These are phyloP conservation scores for Polyporus tsugae DNA, from an alignment of 1,284 basidiomycete genomes.

Conservation along the genomic window DNA sequence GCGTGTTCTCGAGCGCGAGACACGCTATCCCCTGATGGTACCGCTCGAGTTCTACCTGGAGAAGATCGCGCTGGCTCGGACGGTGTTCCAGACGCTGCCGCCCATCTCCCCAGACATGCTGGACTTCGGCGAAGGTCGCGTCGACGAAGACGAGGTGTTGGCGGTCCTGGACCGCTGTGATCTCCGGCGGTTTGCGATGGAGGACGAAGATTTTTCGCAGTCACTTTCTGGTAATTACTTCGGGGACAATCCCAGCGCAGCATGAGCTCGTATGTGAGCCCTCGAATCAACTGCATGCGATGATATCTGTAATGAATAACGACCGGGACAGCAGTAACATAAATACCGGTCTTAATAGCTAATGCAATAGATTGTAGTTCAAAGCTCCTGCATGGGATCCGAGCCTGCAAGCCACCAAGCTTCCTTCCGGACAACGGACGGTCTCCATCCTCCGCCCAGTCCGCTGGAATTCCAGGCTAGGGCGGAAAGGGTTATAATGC, in stretches of 20 bases:
- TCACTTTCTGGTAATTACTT: slow-evolving; percentile 71
- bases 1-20: slow-evolving; percentile 64
- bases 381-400: neutral
- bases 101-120: slow-evolving; percentile 55
- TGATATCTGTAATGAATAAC: neutral
- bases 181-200: slow-evolving; percentile 52
- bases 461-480: neutral
- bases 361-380: neutral
- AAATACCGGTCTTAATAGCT: neutral
- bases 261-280: slow-evolving; percentile 5
- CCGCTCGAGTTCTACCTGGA: slow-evolving; percentile 60
- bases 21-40: slow-evolving; percentile 57
- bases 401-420: neutral
- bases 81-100: slow-evolving; percentile 70
- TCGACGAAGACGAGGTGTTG: slow-evolving; percentile 51
- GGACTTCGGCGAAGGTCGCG: slow-evolving; percentile 45
- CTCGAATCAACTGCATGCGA: neutral
- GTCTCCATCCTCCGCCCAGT: neutral
- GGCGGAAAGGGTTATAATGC: neutral
- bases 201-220: slow-evolving; percentile 52
- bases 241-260: slow-evolving; percentile 57
- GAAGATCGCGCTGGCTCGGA: slow-evolving; percentile 65
- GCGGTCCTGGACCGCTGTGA: slow-evolving; percentile 57
- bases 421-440: neutral
- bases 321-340: neutral